Evolutionary conservation across 108 stramenopile genomes (phyloP), one percentile per base, ranked within the genome.

Genomic region (Cyclotella choctawhatcheeana): DNA sequence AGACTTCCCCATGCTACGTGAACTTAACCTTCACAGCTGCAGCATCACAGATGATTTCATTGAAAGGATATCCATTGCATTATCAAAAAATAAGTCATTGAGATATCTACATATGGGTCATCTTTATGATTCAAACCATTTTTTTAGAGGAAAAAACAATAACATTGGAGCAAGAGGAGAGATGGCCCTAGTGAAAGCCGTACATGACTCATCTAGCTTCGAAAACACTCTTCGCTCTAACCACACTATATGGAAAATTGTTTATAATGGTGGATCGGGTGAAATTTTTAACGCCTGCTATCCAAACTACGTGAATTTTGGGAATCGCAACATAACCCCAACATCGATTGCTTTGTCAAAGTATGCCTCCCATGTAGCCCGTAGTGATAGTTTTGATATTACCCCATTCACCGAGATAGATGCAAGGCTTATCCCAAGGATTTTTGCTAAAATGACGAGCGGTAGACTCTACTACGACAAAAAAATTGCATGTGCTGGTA

Each of bases 171-270:
- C 52, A 16, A 64, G 63, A 44, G 72, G 72, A 31, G 17, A 18
- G 5, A 22, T 58, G 3, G 72, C 54, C 7, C 62, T 73, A 0
- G 33, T 20, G n/a, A 63, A 64, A 44, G 63, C 53, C 0, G 30
- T 73, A 5, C 51, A 53, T 25, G 72, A 64, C 51, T 35, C 25
- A 12, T 48, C 62, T 32, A 64, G 62, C 34, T 73, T 73, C 35
- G 34, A 64, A 48, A 73, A 64, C 5, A 73, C 51, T n/a, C 62
- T 73, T 53, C 21, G 22, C 44, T 73, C 62, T 27, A 73, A 73
- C 37, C 72, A 73, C 33, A 13, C 5, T 3, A 56, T 73, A 29
- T 3, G 0, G 1, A 70, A 70, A 37, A 54, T 54, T 27, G 3
- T 70, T 4, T 18, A 47, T 2, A 18, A 2, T 25, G 35, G 37